Evolutionary conservation across 306 rosid genomes (phyloP), one percentile per base, ranked within the genome.

Genomic region (Quercus alba): DNA sequence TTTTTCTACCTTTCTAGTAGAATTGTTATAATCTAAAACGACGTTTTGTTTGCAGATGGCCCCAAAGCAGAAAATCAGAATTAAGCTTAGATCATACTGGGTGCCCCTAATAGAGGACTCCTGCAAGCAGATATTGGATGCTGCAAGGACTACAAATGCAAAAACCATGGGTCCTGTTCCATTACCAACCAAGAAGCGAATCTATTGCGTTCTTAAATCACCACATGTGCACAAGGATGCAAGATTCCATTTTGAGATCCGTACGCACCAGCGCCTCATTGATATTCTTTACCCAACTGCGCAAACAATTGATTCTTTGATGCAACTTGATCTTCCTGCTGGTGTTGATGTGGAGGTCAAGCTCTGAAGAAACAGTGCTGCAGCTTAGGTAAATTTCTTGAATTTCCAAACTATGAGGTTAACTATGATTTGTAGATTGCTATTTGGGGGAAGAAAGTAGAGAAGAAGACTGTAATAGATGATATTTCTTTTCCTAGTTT

Each of bases 151-250:
- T 75, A 91, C 97, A 41, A 95, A 93, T 70, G 99, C 99, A 20
- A 95, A 93, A 88, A 93, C 97, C 20, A 91, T 95, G 96, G 99
- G 99, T 79, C 99, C 99, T 10, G 99, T 95, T 41, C 99, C 99
- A n/a, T 85, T 95, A 26, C 99, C 99, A 56, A 95, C 98, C 30
- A 95, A 95, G 88, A 95, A 82, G 80, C 80, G 97, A 70, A 78
- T 95, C 76, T 86, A 89, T 80, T 95, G 99, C 78, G 90, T 90
- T 77, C 97, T 95, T 33, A 95, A 93, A 80, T 95, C 99, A 6
- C 96, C 99, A 14, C 98, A 93, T 41, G 99, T 93, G 19, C 91
- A 95, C 68, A 95, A 95, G 83, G 99, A 93, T 84, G 97, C 99
- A 0, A 89, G 99, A 64, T 93, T 95, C 82, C 98, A 93, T 87